These are phyloP conservation scores for Rhododendron molle DNA, from an alignment of 148 eudicot genomes.

Conservation along the genomic window DNA sequence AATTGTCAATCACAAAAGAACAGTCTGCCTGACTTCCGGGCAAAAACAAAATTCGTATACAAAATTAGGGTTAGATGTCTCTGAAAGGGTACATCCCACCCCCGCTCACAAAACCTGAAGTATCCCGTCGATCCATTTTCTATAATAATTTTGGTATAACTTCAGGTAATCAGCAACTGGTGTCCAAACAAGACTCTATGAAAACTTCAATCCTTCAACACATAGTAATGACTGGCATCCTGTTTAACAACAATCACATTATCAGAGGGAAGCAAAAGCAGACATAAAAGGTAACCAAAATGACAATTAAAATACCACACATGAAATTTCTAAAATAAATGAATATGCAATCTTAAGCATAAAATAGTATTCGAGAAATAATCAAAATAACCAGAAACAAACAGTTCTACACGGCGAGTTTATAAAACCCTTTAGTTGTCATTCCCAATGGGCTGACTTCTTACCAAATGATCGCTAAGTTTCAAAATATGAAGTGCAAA, in stretches of 20 bases:
- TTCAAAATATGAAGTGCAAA: not conserved
- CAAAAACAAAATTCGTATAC: slow-evolving; percentile 35
- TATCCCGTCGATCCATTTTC: slow-evolving; percentile 90
- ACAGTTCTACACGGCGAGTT: not conserved
- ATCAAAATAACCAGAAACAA: not conserved
- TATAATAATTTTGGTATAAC: slow-evolving; percentile 6
- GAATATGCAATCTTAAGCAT: not conserved
- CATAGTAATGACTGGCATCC: slow-evolving; percentile 35
- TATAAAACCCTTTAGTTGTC: not conserved
- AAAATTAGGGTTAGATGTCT: slow-evolving; percentile 48
- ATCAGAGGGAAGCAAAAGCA: not conserved
- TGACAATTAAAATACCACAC: not conserved
- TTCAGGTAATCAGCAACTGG: slow-evolving; percentile 16
- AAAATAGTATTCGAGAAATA: not conserved
- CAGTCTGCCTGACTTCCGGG: slow-evolving; percentile 81
- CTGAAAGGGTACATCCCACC: slow-evolving; percentile 46
- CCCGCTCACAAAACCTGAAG: slow-evolving; percentile 98
- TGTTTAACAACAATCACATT: slow-evolving; percentile 30
- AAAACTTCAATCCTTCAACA: slow-evolving; percentile 19
- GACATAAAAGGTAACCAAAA: not conserved
- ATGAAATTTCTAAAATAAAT: not conserved
- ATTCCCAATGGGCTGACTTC: not conserved
- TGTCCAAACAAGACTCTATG: slow-evolving; percentile 13
- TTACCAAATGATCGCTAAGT: not conserved
- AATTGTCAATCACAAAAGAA: slow-evolving; percentile 37